These are phyloP conservation scores for Beauveria varroae DNA, from an alignment of 2,329 filamentous ascomycete genomes.

Conservation along the genomic window DNA sequence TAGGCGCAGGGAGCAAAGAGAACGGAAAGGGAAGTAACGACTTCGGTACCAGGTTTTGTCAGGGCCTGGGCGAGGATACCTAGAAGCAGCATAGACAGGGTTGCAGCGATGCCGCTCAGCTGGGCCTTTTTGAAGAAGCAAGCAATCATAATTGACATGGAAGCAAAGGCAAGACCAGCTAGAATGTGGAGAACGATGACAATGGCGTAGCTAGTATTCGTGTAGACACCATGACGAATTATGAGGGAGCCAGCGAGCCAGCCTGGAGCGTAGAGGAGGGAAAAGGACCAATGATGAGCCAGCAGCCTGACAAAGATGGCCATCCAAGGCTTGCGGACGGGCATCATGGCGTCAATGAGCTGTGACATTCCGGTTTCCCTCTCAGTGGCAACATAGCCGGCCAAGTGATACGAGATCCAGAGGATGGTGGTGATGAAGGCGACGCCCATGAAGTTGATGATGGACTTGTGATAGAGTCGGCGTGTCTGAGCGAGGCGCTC, in stretches of 20 bases:
- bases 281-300: conserved; percentile 73
- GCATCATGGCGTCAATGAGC: conserved; percentile 87
- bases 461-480: conserved; percentile 57
- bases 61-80: conserved; percentile 77
- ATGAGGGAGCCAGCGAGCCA: conserved; percentile 73
- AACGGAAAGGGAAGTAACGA: conserved; percentile 62
- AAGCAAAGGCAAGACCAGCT: conserved; percentile 68
- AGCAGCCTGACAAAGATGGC: conserved; percentile 71
- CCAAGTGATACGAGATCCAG: conserved; percentile 78
- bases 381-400: conserved; percentile 78
- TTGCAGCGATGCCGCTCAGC: conserved; percentile 74
- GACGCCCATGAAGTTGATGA: conserved; percentile 71
- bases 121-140: conserved; percentile 83
- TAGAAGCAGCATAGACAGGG: conserved; percentile 64
- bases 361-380: conserved; percentile 82
- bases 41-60: conserved; percentile 51
- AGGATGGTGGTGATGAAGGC: conserved; percentile 74
- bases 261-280: conserved; percentile 69
- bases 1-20: conserved; percentile 86
- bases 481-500: conserved; percentile 61
- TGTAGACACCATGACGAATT: conserved; percentile 56
- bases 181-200: conserved; percentile 69
- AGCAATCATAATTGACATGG: conserved; percentile 72
- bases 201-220: conserved; percentile 54
- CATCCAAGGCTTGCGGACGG: conserved; percentile 65